Percentiles rank a stretch among this genome's conserved stretches.
Evolutionary conservation across 148 eudicot genomes (phyloP).

Genomic region (Cornus kousa): DNA sequence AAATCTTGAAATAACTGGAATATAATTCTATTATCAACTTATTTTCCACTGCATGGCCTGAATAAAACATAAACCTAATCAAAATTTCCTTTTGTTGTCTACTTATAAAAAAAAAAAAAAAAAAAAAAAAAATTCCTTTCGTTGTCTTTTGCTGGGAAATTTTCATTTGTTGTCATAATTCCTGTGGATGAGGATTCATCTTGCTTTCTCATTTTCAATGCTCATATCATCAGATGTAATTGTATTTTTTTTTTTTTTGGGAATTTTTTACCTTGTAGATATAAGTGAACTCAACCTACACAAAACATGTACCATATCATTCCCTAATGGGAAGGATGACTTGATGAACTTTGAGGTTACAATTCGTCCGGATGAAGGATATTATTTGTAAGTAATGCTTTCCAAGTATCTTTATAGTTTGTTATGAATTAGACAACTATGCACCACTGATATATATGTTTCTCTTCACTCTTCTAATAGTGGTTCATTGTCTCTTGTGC

Average conservation of each 20-base stretch:
- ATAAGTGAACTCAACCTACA: constrained; percentile 71
- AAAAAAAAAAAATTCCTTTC: background rate
- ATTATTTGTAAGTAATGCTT: constrained; percentile 48
- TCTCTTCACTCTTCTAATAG: background rate
- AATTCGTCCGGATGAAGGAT: constrained; percentile 75
- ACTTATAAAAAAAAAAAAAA: too few species aligned
- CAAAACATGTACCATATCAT: constrained; percentile 55
- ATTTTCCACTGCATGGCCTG: too few species aligned
- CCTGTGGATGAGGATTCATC: background rate
- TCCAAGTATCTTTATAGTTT: background rate
- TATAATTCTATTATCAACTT: too few species aligned
- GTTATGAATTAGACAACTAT: background rate
- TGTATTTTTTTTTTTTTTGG: background rate
- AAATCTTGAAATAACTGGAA: too few species aligned
- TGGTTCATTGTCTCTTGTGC: background rate
- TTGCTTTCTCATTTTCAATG: background rate
- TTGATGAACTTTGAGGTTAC: constrained; percentile 81
- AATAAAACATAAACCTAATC: too few species aligned
- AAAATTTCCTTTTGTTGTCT: background rate
- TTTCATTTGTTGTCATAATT: too few species aligned
- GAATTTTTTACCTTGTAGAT: constrained; percentile 36
- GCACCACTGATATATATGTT: background rate
- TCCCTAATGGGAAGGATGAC: constrained; percentile 69
- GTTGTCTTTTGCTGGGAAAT: background rate
- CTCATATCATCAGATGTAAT: background rate